Conservation (phyloP, 78 protist genomes). For the Isochrysis galbana region DNA sequence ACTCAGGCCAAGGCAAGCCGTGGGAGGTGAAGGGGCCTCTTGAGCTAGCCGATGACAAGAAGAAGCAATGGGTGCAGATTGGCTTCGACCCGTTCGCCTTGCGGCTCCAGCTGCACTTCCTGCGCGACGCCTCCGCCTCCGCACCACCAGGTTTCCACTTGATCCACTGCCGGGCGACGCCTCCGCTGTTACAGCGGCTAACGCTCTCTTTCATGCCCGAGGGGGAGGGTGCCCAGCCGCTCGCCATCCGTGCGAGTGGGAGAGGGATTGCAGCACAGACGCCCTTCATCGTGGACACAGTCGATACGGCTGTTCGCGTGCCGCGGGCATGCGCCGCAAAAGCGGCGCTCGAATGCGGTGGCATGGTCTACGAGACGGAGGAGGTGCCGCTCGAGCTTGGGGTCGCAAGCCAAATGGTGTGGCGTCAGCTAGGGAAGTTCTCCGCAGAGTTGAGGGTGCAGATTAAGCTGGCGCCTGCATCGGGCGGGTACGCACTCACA, state of each 20-base stretch:
- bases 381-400: background rate
- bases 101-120: slow-evolving; percentile 1
- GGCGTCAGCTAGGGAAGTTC: background rate
- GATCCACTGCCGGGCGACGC: background rate
- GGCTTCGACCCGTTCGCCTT: background rate
- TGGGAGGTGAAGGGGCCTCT: background rate
- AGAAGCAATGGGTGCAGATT: slow-evolving; percentile 6
- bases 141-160: background rate
- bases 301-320: background rate
- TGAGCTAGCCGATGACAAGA: background rate
- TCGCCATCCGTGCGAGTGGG: background rate
- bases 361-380: background rate
- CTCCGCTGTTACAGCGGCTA: background rate
- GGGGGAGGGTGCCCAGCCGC: background rate
- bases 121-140: background rate
- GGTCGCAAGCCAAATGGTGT: background rate
- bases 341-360: background rate
- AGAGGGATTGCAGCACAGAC: background rate
- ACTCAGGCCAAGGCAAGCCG: background rate
- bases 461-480: background rate
- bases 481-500: background rate
- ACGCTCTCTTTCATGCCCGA: background rate
- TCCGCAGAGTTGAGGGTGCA: background rate
- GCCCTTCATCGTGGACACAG: background rate
- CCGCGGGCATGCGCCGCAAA: background rate